Conservation (phyloP, 805 yeast species). For the Metschnikowia corniflorae region DNA sequence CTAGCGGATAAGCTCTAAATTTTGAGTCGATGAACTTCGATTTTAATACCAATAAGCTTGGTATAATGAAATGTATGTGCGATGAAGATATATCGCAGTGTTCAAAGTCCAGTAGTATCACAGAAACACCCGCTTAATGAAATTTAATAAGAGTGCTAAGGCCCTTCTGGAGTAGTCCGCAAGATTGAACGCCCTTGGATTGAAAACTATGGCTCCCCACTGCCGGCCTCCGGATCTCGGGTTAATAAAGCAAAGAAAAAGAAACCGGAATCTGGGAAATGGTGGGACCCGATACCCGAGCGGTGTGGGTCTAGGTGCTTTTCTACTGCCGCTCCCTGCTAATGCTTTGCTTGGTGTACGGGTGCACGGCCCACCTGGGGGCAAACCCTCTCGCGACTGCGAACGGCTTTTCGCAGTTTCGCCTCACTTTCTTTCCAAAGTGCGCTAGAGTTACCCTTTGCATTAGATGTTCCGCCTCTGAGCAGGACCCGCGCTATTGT, state of each 20-base stretch:
- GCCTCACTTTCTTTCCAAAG: neutral
- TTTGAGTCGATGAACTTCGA: too few species aligned
- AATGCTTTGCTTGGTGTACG: conserved; percentile 5
- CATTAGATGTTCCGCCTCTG: neutral
- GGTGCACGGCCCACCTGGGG: neutral
- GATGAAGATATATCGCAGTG: too few species aligned
- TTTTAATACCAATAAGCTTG: too few species aligned
- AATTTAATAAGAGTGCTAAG: too few species aligned
- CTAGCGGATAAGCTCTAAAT: too few species aligned
- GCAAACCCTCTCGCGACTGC: conserved; percentile 1
- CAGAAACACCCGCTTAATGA: too few species aligned
- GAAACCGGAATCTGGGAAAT: conserved; percentile 4
- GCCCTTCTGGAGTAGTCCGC: too few species aligned
- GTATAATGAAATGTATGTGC: too few species aligned
- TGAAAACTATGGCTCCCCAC: too few species aligned
- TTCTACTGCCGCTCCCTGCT: neutral
- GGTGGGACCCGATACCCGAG: conserved; percentile 4
- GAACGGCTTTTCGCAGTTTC: conserved; percentile 7
- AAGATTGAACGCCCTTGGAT: too few species aligned
- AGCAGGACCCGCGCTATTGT: neutral
- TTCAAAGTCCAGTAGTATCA: too few species aligned
- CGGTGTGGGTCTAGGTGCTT: conserved; percentile 4
- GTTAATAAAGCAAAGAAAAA: conserved; percentile 1
- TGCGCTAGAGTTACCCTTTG: neutral
- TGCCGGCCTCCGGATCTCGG: neutral